Base-by-base conservation (phyloP, 352 stramenopile genomes). In the Peronospora destructor region DNA sequence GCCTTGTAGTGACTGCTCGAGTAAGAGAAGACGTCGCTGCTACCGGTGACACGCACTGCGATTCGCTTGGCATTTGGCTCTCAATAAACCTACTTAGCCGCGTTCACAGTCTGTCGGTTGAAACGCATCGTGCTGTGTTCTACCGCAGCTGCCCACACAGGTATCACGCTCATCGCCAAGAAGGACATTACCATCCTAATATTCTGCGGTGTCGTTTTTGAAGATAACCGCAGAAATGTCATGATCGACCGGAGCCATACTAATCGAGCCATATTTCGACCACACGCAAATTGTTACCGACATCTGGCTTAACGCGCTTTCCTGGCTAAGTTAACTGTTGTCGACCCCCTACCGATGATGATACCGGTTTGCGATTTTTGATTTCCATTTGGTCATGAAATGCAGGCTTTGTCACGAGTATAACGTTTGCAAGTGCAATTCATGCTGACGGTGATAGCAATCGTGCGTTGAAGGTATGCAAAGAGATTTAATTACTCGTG, bases 191-290 rank as follows among this genome's bases (percentile, higher is more conserved):
- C 52, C 93, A 97, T 37, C 72, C 81, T 6, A 11, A 97, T 97
- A 64, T 87, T 70, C 8, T 87, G 76, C 57, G 94, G 83, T 46
- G 77, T 75, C 19, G 85, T 97, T 16, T n/a, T 84, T 56, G 72
- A 91, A 26, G 86, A 96, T 70, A n/a, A 97, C 67, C 82, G 85
- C 16, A 97, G 84, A 85, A 88, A 97, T 49, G 87, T 93, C 35
- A 97, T 89, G 30, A 88, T 84, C 10, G 91, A 97, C 44, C 61
- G 66, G 3, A 89, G 89, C 0, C 37, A 58, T 5, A 87, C 91
- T 26, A 90, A 97, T 59, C 94, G 94, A 59, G 96, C 84, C 30
- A 91, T 96, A 43, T 92, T 94, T 51, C 81, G 82, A 38, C 85
- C 88, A 4, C 88, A 97, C 35, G 19, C 54, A 1, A 54, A 73